These are phyloP conservation scores for Lumnitzera racemosa DNA, from an alignment of 345 rosid genomes.

Conservation along the genomic window DNA sequence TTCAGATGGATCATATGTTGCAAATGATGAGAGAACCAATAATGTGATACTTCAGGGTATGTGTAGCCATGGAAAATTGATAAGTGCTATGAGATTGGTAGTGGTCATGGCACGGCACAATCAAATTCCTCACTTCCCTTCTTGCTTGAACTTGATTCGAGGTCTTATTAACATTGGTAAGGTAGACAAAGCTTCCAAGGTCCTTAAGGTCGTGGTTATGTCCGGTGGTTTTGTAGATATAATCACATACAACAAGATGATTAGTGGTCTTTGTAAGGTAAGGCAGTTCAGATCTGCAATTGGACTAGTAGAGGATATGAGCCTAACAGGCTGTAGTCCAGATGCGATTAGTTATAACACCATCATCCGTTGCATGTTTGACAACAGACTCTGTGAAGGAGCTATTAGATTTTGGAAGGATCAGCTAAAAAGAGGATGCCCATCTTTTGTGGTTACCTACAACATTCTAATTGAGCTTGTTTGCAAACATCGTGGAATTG, in stretches of 20 bases:
- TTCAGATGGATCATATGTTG: conserved; percentile 38
- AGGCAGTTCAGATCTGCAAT: conserved; percentile 48
- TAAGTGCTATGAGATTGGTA: conserved; percentile 48
- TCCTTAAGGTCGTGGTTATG: conserved; percentile 65
- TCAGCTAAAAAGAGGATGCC: conserved; percentile 60
- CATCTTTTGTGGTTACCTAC: conserved; percentile 59
- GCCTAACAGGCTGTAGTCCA: conserved; percentile 69
- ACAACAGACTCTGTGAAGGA: conserved; percentile 40
- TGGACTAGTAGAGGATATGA: conserved; percentile 60
- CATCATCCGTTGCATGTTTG: conserved; percentile 58
- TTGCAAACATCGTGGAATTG: conserved; percentile 60
- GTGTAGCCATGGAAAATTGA: conserved; percentile 48
- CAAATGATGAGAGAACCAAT: conserved; percentile 54
- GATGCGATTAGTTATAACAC: conserved; percentile 77
- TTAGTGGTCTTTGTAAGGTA: conserved; percentile 64
- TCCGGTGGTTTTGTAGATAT: conserved; percentile 81
- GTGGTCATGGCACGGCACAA: conserved; percentile 62
- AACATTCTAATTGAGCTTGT: conserved; percentile 71
- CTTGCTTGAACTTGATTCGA: conserved; percentile 63
- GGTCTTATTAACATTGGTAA: conserved; percentile 46
- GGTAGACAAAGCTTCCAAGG: conserved; percentile 48
- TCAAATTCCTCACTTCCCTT: conserved; percentile 71
- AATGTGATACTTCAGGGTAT: conserved; percentile 51
- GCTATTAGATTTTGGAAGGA: conserved; percentile 68
- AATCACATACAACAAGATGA: conserved; percentile 72